Percentiles rank a stretch among this genome's conserved stretches.
These are phyloP conservation scores for Populus simonii DNA, from an alignment of 345 rosid genomes.

Conservation along the genomic window DNA sequence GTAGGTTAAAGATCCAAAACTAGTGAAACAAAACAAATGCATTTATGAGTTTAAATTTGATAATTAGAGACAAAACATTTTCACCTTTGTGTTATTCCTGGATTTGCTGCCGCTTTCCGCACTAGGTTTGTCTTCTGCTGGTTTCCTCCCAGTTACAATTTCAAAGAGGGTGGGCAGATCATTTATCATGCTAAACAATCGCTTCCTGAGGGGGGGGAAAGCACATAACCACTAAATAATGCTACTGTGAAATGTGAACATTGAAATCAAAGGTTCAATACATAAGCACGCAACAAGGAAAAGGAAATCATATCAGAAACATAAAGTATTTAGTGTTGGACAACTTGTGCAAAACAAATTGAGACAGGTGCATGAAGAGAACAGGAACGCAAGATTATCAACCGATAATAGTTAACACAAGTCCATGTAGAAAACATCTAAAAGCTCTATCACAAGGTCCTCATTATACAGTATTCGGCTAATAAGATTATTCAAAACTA, in stretches of 20 bases:
- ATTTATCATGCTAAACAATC: constrained; percentile 66
- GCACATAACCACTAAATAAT: not conserved
- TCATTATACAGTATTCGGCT: not conserved
- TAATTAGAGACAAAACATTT: not conserved
- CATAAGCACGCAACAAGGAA: not conserved
- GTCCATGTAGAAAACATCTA: not conserved
- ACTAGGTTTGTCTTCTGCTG: constrained; percentile 53
- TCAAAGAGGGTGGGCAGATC: constrained; percentile 72
- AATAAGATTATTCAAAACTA: not conserved
- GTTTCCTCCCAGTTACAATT: constrained; percentile 57
- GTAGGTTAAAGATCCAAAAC: not conserved
- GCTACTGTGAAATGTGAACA: not conserved
- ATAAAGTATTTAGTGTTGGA: not conserved
- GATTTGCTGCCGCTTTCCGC: constrained; percentile 70
- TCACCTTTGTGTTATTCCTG: constrained; percentile 65
- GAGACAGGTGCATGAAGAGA: not conserved
- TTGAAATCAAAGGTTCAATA: not conserved
- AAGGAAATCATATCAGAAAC: not conserved
- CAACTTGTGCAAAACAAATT: not conserved
- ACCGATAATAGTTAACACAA: not conserved
- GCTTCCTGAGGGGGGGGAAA: constrained; percentile 44
- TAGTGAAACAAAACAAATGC: not conserved
- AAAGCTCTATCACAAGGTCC: not conserved
- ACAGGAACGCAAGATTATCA: not conserved
- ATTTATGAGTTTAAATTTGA: not conserved